Conservation (phyloP, 2,329 filamentous ascomycete genomes). For the Ophiostoma tasmaniense region DNA sequence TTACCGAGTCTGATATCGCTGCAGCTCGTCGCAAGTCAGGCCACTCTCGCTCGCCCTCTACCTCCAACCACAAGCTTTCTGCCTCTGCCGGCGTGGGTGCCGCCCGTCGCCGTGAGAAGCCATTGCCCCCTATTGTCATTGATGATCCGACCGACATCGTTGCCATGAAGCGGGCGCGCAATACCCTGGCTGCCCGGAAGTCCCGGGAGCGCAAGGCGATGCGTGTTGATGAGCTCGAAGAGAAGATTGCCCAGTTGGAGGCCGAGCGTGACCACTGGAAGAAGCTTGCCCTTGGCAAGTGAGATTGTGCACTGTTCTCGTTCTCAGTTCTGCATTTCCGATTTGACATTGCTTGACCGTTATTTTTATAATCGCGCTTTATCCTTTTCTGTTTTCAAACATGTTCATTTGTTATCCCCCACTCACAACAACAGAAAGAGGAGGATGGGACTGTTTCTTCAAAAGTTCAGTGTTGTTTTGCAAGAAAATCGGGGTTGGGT, state of each 20-base stretch:
- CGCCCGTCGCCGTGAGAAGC: slow-evolving; percentile 70
- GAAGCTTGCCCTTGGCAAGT: slow-evolving; percentile 40
- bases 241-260: slow-evolving; percentile 60
- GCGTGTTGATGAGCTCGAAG: slow-evolving; percentile 66
- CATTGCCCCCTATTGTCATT: slow-evolving; percentile 67
- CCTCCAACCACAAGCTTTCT: slow-evolving; percentile 53
- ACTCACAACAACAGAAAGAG: slow-evolving; percentile 6
- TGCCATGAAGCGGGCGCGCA: slow-evolving; percentile 89
- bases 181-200: slow-evolving; percentile 88
- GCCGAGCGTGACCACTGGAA: slow-evolving; percentile 60
- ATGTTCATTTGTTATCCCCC: neutral
- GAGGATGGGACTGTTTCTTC: slow-evolving; percentile 8
- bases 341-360: slow-evolving; percentile 4
- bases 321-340: slow-evolving; percentile 17
- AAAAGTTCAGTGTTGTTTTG: slow-evolving; percentile 11
- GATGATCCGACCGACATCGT: slow-evolving; percentile 63
- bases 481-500: slow-evolving; percentile 7
- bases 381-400: neutral
- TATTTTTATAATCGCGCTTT: slow-evolving; percentile 3
- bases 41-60: slow-evolving; percentile 32
- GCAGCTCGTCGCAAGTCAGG: slow-evolving; percentile 37
- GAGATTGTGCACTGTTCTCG: slow-evolving; percentile 19
- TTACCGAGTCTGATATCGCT: slow-evolving; percentile 32
- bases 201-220: slow-evolving; percentile 80
- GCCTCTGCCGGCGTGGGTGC: slow-evolving; percentile 57